These are phyloP conservation scores for Phialophora chinensis DNA, from an alignment of 2,329 filamentous ascomycete species.

Conservation along the genomic window DNA sequence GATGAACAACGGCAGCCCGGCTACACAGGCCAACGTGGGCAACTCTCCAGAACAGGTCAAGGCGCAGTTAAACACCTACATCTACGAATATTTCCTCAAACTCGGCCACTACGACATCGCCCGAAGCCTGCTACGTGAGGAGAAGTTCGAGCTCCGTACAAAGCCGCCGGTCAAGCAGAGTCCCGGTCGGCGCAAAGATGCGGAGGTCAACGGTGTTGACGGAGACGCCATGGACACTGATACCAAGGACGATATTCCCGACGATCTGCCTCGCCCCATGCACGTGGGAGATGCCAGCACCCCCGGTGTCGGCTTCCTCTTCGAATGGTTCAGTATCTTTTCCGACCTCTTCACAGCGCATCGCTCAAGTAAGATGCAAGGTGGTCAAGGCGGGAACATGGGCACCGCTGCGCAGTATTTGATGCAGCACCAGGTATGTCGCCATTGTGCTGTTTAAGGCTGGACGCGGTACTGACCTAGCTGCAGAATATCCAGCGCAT, in stretches of 20 bases:
- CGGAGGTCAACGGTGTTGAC: conserved; percentile 73
- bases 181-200: conserved; percentile 69
- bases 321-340: conserved; percentile 97
- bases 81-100: conserved; percentile 79
- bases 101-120: conserved; percentile 85
- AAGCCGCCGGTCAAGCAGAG: conserved; percentile 67
- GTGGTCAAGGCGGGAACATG: conserved; percentile 41
- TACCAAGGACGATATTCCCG: conserved; percentile 76
- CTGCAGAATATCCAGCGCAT: conserved; percentile 50
- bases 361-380: conserved; percentile 67
- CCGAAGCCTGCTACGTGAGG: conserved; percentile 71
- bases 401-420: conserved; percentile 72
- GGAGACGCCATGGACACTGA: conserved; percentile 84
- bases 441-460: conserved; percentile 24
- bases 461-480: conserved; percentile 24
- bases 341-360: conserved; percentile 94
- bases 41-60: conserved; percentile 43
- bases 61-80: conserved; percentile 66
- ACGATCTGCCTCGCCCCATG: conserved; percentile 71
- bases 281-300: conserved; percentile 68
- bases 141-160: conserved; percentile 64
- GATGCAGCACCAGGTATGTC: conserved; percentile 77
- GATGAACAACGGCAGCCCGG: conserved; percentile 58
- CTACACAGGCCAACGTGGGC: conserved; percentile 50
- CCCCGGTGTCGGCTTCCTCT: conserved; percentile 71